These are phyloP conservation scores for Bipolaris sorokiniana DNA, from an alignment of 2,329 filamentous ascomycete species.

Conservation along the genomic window DNA sequence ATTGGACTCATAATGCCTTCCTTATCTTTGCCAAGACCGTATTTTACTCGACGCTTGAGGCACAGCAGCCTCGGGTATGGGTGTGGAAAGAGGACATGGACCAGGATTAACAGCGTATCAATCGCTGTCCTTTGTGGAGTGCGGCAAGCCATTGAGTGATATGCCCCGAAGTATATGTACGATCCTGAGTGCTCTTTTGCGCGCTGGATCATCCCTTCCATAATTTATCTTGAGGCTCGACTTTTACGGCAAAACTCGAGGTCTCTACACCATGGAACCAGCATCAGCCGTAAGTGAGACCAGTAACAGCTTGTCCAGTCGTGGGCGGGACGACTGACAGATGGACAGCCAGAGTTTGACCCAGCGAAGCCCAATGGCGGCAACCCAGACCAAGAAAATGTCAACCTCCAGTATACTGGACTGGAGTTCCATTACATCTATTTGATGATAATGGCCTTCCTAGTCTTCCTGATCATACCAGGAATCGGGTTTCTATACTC, in stretches of 20 bases:
- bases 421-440: constrained; percentile 68
- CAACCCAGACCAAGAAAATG: constrained; percentile 59
- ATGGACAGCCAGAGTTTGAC: constrained; percentile 49
- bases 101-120: constrained; percentile 14
- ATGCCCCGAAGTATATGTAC: constrained; percentile 32
- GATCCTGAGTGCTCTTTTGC: constrained; percentile 24
- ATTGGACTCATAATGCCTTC: constrained; percentile 14
- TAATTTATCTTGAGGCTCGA: constrained; percentile 5
- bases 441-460: constrained; percentile 63
- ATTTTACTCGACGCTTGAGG: constrained; percentile 26
- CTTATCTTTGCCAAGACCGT: constrained; percentile 46
- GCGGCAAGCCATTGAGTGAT: constrained; percentile 7
- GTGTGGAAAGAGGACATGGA: constrained; percentile 21
- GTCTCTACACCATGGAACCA: constrained; percentile 21
- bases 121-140: constrained; percentile 20
- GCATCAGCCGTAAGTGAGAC: constrained; percentile 24
- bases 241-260: constrained; percentile 2
- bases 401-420: constrained; percentile 65
- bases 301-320: not conserved
- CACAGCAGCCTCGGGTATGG: constrained; percentile 16
- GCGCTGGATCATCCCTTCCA: constrained; percentile 5
- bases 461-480: constrained; percentile 71
- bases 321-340: not conserved
- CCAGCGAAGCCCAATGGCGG: constrained; percentile 59
- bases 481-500: constrained; percentile 70